Evolutionary conservation across 257 asterid species (phyloP), one percentile per base, ranked within the genome.

Genomic region (Eustoma russellianum): DNA sequence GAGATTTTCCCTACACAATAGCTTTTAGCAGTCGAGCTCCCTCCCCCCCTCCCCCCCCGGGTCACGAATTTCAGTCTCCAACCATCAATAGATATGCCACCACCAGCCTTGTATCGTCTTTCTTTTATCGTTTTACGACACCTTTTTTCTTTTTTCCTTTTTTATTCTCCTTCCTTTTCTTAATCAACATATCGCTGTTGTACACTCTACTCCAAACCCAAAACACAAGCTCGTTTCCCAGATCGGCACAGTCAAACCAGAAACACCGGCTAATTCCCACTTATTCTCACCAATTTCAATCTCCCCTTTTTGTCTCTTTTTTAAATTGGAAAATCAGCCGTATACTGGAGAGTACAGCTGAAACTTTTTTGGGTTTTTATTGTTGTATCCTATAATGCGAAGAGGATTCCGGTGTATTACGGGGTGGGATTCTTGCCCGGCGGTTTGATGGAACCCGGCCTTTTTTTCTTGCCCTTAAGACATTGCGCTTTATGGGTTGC

Each of bases 401-500:
- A 58, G 71, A 15, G 69, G 59, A 65, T 57, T 68, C 61, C 61
- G 76, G 68, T 63, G 53, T 55, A 59, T 62, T 53, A 35, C 38
- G 64, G 77, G 68, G 68, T 58, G 58, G 81, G 66, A 43, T 69
- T 74, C 68, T 73, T 67, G 53, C 78, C 77, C 70, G 77, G 75
- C 54, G 74, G 70, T 77, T 85, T 88, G 82, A 82, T 85, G 91
- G 89, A 55, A 69, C 57, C 69, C 66, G 62, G 74, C 66, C 57
- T 81, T 64, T 69, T 55, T 50, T 28, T 48, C 38, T 50, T 40
- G 41, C 57, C 53, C 53, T 51, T 65, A 68, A 60, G 74, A 69
- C 79, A 71, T 63, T 47, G 57, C 79, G 71, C 77, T 83, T 73
- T 75, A 88, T 88, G 97, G 97, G 85, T 88, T 75, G 88, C 75